A percentile compares a stretch with the other conserved stretches of the same genome.
Conservation (phyloP, 2,329 filamentous ascomycete genomes). For the Calycina herbarum region DNA sequence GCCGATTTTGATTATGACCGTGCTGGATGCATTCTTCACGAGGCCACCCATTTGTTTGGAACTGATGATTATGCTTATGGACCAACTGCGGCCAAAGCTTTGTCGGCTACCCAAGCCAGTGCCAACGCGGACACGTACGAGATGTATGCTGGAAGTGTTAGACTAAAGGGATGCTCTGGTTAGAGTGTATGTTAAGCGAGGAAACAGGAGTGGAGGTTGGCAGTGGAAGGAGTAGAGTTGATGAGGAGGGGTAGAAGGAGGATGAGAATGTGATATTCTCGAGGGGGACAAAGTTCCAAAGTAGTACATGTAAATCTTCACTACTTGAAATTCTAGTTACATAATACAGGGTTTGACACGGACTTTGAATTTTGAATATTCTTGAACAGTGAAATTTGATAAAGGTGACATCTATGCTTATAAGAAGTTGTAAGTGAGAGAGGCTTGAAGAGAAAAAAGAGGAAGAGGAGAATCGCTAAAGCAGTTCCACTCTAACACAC, state of each 20-base stretch:
- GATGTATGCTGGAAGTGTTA: constrained; percentile 31
- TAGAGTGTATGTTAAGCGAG: neutral
- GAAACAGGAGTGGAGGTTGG: too few relatives aligned
- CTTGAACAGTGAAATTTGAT: too few relatives aligned
- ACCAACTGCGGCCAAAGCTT: constrained; percentile 21
- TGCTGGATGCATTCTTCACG: constrained; percentile 28
- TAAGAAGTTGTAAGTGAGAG: neutral
- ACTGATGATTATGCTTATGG: constrained; percentile 32
- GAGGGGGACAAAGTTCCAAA: too few relatives aligned
- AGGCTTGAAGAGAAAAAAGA: neutral
- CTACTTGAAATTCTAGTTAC: too few relatives aligned
- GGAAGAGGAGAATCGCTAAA: neutral
- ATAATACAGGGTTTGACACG: too few relatives aligned
- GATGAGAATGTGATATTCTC: too few relatives aligned
- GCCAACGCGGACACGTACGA: constrained; percentile 32
- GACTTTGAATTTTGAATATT: too few relatives aligned
- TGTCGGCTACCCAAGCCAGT: constrained; percentile 26
- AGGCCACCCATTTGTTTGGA: constrained; percentile 31
- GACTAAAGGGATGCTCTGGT: constrained; percentile 25
- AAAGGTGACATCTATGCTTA: neutral
- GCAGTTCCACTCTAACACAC: neutral
- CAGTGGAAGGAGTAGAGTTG: neutral
- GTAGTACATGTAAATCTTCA: too few relatives aligned
- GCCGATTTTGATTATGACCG: constrained; percentile 29
- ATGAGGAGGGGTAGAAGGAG: neutral